These are phyloP conservation scores for Turnera subulata DNA, from an alignment of 345 rosid species.

Conservation along the genomic window DNA sequence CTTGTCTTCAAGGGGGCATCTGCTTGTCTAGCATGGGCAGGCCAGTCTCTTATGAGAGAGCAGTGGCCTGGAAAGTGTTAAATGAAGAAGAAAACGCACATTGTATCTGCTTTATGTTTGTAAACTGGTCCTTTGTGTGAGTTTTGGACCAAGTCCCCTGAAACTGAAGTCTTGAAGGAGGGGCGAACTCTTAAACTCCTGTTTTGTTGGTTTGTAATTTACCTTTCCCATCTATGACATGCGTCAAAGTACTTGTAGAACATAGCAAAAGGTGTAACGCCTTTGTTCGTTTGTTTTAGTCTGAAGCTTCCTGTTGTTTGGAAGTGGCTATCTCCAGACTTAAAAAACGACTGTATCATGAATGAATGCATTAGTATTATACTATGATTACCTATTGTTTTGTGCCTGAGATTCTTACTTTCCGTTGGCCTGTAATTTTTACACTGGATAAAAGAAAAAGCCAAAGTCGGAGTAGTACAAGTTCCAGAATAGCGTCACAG, in stretches of 20 bases:
- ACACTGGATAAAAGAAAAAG: too few relatives aligned
- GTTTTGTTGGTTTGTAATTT: conserved; percentile 26
- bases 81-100: conserved; percentile 94
- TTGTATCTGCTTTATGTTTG: conserved; percentile 92
- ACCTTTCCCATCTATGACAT: conserved; percentile 9
- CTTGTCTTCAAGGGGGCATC: conserved; percentile 87
- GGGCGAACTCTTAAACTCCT: conserved; percentile 6
- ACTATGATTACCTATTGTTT: too few relatives aligned
- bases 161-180: conserved; percentile 1
- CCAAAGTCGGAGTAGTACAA: too few relatives aligned
- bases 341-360: too few relatives aligned
- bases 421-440: too few relatives aligned
- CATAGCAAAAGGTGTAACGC: conserved; percentile 8
- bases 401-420: too few relatives aligned
- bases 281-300: conserved; percentile 3
- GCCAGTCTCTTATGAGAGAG: conserved; percentile 91
- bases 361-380: too few relatives aligned
- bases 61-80: conserved; percentile 97
- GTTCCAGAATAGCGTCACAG: too few relatives aligned
- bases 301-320: conserved; percentile 5
- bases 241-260: background rate
- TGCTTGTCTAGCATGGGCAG: conserved; percentile 99
- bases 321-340: too few relatives aligned
- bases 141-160: background rate
- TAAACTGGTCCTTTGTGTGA: conserved; percentile 97